Conservation (phyloP, 331 rosid species). For the Spiraea crenata region DNA sequence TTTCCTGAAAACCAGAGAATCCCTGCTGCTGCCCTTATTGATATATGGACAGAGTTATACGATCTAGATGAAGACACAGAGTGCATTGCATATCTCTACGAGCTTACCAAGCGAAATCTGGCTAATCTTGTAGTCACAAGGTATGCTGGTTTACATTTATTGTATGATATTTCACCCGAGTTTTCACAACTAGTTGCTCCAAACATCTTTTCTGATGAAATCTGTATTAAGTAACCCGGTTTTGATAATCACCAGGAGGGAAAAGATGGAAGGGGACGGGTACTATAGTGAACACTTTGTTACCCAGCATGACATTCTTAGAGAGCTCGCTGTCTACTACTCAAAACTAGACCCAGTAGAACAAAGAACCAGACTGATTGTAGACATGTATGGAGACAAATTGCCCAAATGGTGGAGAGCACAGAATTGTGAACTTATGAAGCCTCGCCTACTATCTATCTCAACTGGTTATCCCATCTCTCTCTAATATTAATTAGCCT, state of each 20-base stretch:
- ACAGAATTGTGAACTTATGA: conserved; percentile 24
- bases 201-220: not conserved
- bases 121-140: conserved; percentile 46
- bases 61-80: conserved; percentile 26
- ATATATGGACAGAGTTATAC: conserved; percentile 53
- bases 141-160: conserved; percentile 22
- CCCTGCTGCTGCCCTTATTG: conserved; percentile 51
- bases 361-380: conserved; percentile 42
- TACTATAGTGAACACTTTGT: conserved; percentile 48
- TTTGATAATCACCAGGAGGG: conserved; percentile 22
- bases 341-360: conserved; percentile 26
- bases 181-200: not conserved
- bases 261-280: conserved; percentile 7
- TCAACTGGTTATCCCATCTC: conserved; percentile 46
- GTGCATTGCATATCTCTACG: conserved; percentile 35
- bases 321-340: conserved; percentile 57
- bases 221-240: not conserved
- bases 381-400: conserved; percentile 34
- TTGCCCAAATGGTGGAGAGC: conserved; percentile 55
- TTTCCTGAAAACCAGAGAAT: conserved; percentile 59
- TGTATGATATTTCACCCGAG: not conserved
- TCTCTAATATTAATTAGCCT: not conserved
- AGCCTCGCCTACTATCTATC: conserved; percentile 51
- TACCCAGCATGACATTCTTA: conserved; percentile 48
- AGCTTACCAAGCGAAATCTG: conserved; percentile 35